These are phyloP conservation scores for Cystobasidiaceae sp. DNA, from an alignment of 1,284 basidiomycete genomes.

Conservation along the genomic window DNA sequence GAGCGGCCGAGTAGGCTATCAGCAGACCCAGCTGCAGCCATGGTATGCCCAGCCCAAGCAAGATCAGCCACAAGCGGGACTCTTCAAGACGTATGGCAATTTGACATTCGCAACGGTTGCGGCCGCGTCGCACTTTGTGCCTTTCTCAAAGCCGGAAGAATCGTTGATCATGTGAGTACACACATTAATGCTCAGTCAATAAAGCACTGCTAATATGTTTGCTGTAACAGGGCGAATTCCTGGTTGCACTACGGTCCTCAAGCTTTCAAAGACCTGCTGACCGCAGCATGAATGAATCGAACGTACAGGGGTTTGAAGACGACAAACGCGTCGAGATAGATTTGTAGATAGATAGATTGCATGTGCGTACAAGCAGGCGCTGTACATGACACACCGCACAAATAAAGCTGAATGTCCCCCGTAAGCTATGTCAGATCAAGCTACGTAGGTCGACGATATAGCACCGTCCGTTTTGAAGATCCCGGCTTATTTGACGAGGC, in stretches of 20 bases:
- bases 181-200: neutral
- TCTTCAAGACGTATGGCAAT: conserved; percentile 34
- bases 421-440: conserved; percentile 31
- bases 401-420: conserved; percentile 3
- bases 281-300: neutral
- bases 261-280: conserved; percentile 19
- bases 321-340: neutral
- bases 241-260: conserved; percentile 30
- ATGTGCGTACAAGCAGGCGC: neutral
- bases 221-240: conserved; percentile 16
- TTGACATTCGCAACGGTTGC: conserved; percentile 40
- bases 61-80: conserved; percentile 30
- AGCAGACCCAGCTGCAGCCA: conserved; percentile 18
- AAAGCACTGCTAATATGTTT: neutral
- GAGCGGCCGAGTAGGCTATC: conserved; percentile 33
- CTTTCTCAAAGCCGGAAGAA: conserved; percentile 38
- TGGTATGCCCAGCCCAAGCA: conserved; percentile 35
- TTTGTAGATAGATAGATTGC: neutral
- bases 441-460: conserved; percentile 9
- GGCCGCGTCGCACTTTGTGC: conserved; percentile 29
- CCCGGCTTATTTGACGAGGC: conserved; percentile 32
- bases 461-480: conserved; percentile 13
- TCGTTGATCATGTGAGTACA: conserved; percentile 35
- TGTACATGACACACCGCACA: neutral
- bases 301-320: neutral